A percentile compares a stretch with the other conserved stretches of the same genome.
These are phyloP conservation scores for Cyanidioschyzon merolae DNA, from an alignment of 23 red algal genomes.

Conservation along the genomic window DNA sequence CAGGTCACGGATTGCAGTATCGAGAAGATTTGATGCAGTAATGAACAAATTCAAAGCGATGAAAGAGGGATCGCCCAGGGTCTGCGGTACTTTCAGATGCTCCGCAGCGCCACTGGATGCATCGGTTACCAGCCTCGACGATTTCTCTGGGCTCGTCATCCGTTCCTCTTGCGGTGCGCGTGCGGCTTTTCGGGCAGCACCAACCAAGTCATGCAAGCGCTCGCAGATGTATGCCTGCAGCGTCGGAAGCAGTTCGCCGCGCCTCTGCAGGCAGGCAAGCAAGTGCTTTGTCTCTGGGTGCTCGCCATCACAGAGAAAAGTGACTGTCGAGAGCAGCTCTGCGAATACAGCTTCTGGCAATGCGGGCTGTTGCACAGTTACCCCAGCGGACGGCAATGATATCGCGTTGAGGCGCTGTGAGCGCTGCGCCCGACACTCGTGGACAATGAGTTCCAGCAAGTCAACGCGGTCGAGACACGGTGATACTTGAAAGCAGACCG, in stretches of 20 bases:
- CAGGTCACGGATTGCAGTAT: not conserved
- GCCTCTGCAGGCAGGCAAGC: not conserved
- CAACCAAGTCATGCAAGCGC: not conserved
- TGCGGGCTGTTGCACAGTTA: not conserved
- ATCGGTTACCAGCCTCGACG: not conserved
- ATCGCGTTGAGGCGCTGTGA: not conserved
- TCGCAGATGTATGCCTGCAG: not conserved
- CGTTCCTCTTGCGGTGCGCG: not conserved
- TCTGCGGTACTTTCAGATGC: not conserved
- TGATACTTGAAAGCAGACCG: not conserved
- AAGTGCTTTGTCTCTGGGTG: not conserved
- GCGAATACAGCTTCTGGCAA: not conserved
- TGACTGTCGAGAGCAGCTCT: constrained; percentile 14
- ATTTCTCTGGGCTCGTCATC: not conserved
- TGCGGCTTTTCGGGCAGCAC: not conserved
- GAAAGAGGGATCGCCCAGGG: not conserved
- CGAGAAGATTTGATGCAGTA: not conserved
- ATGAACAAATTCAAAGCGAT: not conserved
- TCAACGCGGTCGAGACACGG: not conserved
- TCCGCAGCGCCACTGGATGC: not conserved
- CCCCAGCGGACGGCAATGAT: not conserved
- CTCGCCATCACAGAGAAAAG: constrained; percentile 8
- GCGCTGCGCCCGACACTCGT: not conserved
- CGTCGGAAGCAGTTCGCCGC: not conserved
- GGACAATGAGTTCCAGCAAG: not conserved